Base-by-base conservation (phyloP, 345 rosid genomes). In the Eucalyptus polyanthemos region DNA sequence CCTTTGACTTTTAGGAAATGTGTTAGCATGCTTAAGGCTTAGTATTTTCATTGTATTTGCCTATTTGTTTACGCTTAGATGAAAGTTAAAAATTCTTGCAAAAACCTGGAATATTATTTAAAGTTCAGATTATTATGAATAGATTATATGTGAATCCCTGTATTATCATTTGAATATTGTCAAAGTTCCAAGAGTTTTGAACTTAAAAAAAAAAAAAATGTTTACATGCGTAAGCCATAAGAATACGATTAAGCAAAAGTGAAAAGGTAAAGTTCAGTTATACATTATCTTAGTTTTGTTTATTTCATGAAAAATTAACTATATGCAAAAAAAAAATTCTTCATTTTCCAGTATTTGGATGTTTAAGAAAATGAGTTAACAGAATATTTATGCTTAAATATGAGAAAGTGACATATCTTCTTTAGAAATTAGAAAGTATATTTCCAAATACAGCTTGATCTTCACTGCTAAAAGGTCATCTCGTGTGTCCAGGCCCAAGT, bases 401-500 rank as follows among this genome's bases (percentile, higher is more conserved):
- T 72, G 45, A 72, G 45, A 37, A 72, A 37, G 42, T 37, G 27
- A 37, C 45, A 11, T 62, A 6, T 72, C 83, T 11, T 34, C 25
- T 72, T 37, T 21, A 21, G 15, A 40, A 76, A 37, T 21, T 76
- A 40, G 15, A 37, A 40, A 76, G 11, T 2, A 76, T 76, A 76
- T 76, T 37, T 76, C 16, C 6, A 1, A 40, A 40, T 10, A 72
- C 7, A 72, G 0, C 27, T 72, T 37, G 8, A 72, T 72, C 44
- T 72, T 22, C 14, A 21, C 1, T 42, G 7, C 29, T 76, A 21
- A 11, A 76, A 76, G 8, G 83, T 76, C 47, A 3, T 40, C 47
- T 37, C 3, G 1, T 10, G 14, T 9, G 8, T 37, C 14, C 1
- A 11, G 0, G 12, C 8, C 8, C 44, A 72, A 72, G 14, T 72